A percentile compares a stretch with the other conserved stretches of the same genome.
Evolutionary conservation across 768 basidiomycete genomes (phyloP).

Genomic region (Termitomyces sp.): DNA sequence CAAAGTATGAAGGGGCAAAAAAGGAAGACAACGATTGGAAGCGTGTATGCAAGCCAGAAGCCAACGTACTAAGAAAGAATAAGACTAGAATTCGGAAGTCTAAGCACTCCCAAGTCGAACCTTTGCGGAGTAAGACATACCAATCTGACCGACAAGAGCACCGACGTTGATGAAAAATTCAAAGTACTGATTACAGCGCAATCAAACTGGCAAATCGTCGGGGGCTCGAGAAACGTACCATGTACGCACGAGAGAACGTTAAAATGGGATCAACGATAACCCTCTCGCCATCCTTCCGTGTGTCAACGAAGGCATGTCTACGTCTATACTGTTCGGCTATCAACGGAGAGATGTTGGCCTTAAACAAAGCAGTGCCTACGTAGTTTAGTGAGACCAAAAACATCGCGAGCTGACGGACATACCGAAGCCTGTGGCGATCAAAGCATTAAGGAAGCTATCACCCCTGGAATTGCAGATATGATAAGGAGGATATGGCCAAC

Average conservation of each 20-base stretch:
- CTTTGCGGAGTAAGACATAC: conserved; percentile 63
- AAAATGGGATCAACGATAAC: conserved; percentile 47
- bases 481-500: conserved; percentile 62
- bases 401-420: background rate
- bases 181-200: conserved; percentile 37
- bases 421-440: conserved; percentile 54
- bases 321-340: conserved; percentile 70
- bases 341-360: conserved; percentile 70
- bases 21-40: conserved; percentile 57
- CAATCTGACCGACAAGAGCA: conserved; percentile 51
- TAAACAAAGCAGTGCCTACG: conserved; percentile 65
- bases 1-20: conserved; percentile 56
- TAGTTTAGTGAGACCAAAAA: background rate
- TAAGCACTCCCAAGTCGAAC: conserved; percentile 17
- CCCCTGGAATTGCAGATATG: conserved; percentile 54
- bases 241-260: conserved; percentile 67
- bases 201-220: background rate
- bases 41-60: conserved; percentile 55
- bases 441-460: conserved; percentile 36
- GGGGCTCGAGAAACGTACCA: conserved; percentile 37
- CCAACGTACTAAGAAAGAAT: conserved; percentile 42
- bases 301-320: conserved; percentile 45
- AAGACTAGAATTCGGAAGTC: too few species aligned
- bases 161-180: conserved; percentile 72
- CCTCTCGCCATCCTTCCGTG: conserved; percentile 49